Base-by-base conservation (phyloP, 2,329 filamentous ascomycete genomes). In the Madurella fahalii region DNA sequence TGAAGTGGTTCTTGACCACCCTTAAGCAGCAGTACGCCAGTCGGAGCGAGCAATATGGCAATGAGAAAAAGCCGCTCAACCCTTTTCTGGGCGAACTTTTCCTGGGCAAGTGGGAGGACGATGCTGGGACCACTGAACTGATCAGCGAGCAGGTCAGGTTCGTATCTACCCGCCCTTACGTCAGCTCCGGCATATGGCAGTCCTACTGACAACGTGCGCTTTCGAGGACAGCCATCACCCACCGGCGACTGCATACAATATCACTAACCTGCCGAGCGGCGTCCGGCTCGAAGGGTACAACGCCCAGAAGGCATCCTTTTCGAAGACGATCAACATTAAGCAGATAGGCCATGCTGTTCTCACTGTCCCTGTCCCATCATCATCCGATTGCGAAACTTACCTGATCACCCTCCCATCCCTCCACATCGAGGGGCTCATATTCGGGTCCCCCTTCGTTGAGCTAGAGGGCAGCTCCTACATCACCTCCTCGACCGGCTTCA, bases 41-140 rank as follows among this genome's bases (percentile, higher is more conserved):
- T 66, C 79, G 81, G 56, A 95, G 89, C 68, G 92, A 96, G 63
- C 76, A 84, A 64, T 85, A 80, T 60, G 91, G 90, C 47, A 94
- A 90, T 67, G 93, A 96, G 78, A 97, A 97, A 84, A 99, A 97
- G 78, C 93, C 93, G 2, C 75, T 99, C 56, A 97, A 99, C 68
- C 94, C 94, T 0, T 97, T 99, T 74, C 75, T 99, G 37, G 93
- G 93, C 53, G 93, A 99, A 76, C 81, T 97, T 34, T 97, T 96
- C 74, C 73, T 97, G 30, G 94, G 93, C 20, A 87, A 85, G 65
- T 99, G 94, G 94, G 83, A 87, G 55, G 89, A 95, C 67, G 80
- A 83, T 45, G 83, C 84, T 50, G 93, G 93, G 54, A 87, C 85
- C 46, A 97, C 94, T 30, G 83, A 87, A 64, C 80, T 99, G 61